Percentiles rank a stretch among this genome's conserved stretches.
Evolutionary conservation across 768 basidiomycete genomes (phyloP).

Genomic region (Mycena capillaripes): DNA sequence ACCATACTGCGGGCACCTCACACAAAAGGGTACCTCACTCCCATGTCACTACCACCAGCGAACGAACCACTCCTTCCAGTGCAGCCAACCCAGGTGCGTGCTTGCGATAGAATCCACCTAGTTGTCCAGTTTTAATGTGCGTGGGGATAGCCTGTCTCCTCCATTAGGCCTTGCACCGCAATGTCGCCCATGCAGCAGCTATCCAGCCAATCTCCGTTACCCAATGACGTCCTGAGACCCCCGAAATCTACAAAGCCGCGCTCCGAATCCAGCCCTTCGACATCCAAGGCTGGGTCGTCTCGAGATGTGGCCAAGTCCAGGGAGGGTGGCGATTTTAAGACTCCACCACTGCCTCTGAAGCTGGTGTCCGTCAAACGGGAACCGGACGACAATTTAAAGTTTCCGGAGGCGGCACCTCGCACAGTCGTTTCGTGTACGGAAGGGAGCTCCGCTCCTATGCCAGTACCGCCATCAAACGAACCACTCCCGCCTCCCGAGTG

Average conservation of each 20-base stretch:
- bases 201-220: slow-evolving; percentile 5
- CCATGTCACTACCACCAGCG: no score
- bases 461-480: no score
- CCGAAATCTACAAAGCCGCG: not conserved
- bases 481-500: no score
- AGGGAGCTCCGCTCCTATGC: no score
- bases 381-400: not conserved
- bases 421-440: no score
- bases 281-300: not conserved
- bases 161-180: not conserved
- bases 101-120: no score
- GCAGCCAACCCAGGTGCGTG: no score
- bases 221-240: not conserved
- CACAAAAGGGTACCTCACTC: no score
- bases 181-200: slow-evolving; percentile 1
- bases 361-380: not conserved
- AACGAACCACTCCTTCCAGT: no score
- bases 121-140: slow-evolving; percentile 39
- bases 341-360: not conserved
- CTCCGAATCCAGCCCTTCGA: not conserved
- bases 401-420: no score
- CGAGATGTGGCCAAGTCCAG: not conserved
- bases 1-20: not conserved
- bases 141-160: no score
- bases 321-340: not conserved